Conservation (phyloP, 257 asterid genomes). For the Nyctanthes arbortristis region DNA sequence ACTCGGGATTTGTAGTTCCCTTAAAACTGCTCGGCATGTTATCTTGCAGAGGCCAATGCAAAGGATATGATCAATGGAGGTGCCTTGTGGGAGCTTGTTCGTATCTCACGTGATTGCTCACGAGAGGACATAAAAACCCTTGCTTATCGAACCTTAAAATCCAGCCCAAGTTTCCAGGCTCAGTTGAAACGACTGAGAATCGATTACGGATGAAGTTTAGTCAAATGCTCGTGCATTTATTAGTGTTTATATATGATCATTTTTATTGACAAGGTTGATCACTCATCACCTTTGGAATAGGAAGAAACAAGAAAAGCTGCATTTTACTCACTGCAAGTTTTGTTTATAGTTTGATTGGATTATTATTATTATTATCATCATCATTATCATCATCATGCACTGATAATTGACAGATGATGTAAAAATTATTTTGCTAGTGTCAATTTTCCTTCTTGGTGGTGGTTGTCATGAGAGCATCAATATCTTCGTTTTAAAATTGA, state of each 20-base stretch:
- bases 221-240: neutral
- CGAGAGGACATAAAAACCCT: slow-evolving; percentile 73
- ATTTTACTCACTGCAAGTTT: neutral
- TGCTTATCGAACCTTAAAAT: slow-evolving; percentile 56
- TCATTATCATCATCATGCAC: too few species aligned
- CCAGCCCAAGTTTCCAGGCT: slow-evolving; percentile 55
- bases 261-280: neutral
- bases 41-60: slow-evolving; percentile 65
- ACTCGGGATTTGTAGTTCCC: neutral
- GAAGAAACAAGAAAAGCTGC: neutral
- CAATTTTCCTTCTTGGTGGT: neutral
- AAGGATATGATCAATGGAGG: slow-evolving; percentile 69
- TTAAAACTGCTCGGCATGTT: slow-evolving; percentile 20
- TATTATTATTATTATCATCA: too few species aligned
- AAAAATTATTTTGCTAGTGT: neutral
- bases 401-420: neutral
- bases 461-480: neutral
- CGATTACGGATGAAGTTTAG: slow-evolving; percentile 43
- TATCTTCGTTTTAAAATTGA: neutral
- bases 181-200: slow-evolving; percentile 62
- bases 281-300: neutral
- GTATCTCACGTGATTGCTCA: slow-evolving; percentile 66
- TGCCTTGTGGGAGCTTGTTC: slow-evolving; percentile 81
- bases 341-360: too few species aligned
- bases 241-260: neutral